Evolutionary conservation across 73 alveolate species (phyloP).

Genomic region (Tetrahymena thermophila): DNA sequence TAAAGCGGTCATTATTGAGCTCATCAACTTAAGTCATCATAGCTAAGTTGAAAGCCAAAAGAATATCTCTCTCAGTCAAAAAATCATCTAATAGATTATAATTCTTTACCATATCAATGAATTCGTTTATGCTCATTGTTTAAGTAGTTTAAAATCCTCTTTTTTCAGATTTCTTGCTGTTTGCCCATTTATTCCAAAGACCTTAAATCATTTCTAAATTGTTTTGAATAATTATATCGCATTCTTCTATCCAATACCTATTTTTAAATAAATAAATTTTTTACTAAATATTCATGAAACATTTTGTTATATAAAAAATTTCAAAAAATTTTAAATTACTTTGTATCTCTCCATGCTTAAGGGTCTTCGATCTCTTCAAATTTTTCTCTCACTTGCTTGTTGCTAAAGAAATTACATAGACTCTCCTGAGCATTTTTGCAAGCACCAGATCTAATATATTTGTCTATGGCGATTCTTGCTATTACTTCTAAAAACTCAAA

Average conservation of each 20-base stretch:
- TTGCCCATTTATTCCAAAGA: constrained; percentile 64
- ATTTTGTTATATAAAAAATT: too few relatives aligned
- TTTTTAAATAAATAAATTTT: neutral
- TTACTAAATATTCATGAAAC: neutral
- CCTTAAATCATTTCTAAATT: constrained; percentile 66
- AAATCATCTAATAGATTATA: constrained; percentile 55
- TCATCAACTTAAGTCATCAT: constrained; percentile 74
- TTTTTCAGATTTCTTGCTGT: constrained; percentile 46
- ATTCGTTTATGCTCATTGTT: constrained; percentile 59
- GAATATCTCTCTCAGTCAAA: constrained; percentile 71
- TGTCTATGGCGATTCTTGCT: constrained; percentile 53
- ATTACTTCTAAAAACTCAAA: constrained; percentile 56
- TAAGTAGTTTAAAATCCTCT: neutral
- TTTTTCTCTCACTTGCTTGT: neutral
- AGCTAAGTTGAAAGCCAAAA: constrained; percentile 64
- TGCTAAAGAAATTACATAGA: neutral
- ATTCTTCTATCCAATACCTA: constrained; percentile 74
- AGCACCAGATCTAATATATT: constrained; percentile 34
- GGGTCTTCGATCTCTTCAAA: neutral
- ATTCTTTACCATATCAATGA: constrained; percentile 51
- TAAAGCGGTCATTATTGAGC: constrained; percentile 63
- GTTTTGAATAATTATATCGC: constrained; percentile 64
- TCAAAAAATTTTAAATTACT: neutral
- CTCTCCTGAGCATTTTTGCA: neutral
- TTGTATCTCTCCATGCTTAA: neutral